A percentile compares a stretch with the other conserved stretches of the same genome.
These are phyloP conservation scores for Larix kaempferi DNA, from an alignment of 75 land plant genomes.

Conservation along the genomic window DNA sequence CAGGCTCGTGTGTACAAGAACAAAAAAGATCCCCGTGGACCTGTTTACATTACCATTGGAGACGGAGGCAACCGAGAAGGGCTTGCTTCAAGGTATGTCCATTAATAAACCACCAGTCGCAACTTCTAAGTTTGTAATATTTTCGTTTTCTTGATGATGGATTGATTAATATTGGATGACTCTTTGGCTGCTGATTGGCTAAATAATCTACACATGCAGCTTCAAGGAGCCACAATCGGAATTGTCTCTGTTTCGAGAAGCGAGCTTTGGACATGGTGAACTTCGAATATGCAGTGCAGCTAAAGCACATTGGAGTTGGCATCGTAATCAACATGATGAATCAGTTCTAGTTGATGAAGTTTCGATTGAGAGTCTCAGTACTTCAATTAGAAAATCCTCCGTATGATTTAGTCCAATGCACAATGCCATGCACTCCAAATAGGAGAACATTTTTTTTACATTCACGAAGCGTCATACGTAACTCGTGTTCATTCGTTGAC, in stretches of 20 bases:
- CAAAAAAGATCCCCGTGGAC: conserved; percentile 36
- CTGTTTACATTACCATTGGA: conserved; percentile 55
- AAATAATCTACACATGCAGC: no score
- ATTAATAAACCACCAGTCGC: not conserved
- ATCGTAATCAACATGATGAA: conserved; percentile 77
- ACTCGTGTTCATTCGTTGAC: no score
- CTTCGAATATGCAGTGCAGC: conserved; percentile 47
- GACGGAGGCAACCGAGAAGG: conserved; percentile 70
- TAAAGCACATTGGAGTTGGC: conserved; percentile 79
- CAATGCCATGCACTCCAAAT: no score
- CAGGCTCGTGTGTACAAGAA: conserved; percentile 41
- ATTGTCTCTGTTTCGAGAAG: conserved; percentile 48
- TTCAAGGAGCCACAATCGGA: conserved; percentile 6
- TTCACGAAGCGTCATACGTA: no score
- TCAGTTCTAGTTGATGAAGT: conserved; percentile 62
- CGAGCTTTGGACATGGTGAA: conserved; percentile 66
- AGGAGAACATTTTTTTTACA: no score
- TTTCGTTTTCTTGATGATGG: not conserved
- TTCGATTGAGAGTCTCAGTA: conserved; percentile 39
- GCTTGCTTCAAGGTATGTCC: conserved; percentile 36
- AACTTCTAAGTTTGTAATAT: not conserved
- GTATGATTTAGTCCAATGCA: no score
- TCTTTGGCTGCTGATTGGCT: no score
- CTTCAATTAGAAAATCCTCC: no score
- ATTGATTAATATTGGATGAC: no score